Evolutionary conservation across 345 rosid genomes (phyloP), one percentile per base, ranked within the genome.

Genomic region (Angophora floribunda): DNA sequence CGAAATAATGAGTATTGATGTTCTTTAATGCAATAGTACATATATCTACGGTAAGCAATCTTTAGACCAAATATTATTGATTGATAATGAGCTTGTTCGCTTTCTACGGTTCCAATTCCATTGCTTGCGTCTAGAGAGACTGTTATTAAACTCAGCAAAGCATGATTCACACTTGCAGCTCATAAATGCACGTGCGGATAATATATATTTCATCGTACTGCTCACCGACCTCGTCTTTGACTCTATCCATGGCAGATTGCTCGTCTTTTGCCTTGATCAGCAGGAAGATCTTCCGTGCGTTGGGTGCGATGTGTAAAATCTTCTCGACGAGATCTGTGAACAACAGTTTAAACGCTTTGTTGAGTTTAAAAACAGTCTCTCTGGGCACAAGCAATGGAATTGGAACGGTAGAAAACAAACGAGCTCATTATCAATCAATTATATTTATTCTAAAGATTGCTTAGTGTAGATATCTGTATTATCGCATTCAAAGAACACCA

Each of bases 281-380:
- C 52, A 89, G 59, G 85, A 67, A 89, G 50, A 89, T 89, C 61
- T 86, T 89, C 30, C 88, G 78, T 15, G 63, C 41, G 36, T 82
- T 51, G 7, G 90, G 88, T 28, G 87, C 30, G 16, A 51, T 63
- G 52, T 88, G 80, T 61, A 89, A n/a, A 19, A 89, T 80, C 67
- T 86, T 89, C 61, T 89, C 90, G 3, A 89, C 52, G 21, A 89
- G 51, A 10, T 51, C 90, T 89, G 88, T 49, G 55, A 55, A 84
- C 51, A 87, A 63, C 6, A 19, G 85, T 52, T 55, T 85, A 13
- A 85, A 85, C 61, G 11, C 61, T 55, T 21, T 55, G 26, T 10
- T 55, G 12, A 55, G 61, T 55, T 8, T 1, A 19, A 55, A 19
- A 7, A 55, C 11, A 8, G 61, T 53, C 59, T 55, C 51, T 88